Percentiles rank a stretch among this genome's conserved stretches.
Conservation (phyloP, 1,284 basidiomycete species). For the Fomitiporia mediterranea region DNA sequence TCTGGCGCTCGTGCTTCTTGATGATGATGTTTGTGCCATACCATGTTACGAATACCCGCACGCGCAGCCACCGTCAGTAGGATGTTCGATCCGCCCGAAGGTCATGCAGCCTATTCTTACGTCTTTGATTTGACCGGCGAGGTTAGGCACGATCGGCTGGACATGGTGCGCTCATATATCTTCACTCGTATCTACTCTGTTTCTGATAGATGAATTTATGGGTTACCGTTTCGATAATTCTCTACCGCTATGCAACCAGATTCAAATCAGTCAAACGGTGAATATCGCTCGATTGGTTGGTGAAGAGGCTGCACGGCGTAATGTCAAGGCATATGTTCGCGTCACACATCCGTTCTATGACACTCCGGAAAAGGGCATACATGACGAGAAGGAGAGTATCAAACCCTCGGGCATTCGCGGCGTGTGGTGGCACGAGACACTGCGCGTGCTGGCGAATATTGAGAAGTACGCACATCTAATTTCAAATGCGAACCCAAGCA, state of each 20-base stretch:
- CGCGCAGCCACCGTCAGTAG: conserved; percentile 55
- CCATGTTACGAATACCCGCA: background rate
- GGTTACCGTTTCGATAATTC: background rate
- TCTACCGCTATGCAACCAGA: conserved; percentile 34
- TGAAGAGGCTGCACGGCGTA: conserved; percentile 58
- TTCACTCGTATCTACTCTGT: background rate
- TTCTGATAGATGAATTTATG: background rate
- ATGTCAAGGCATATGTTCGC: conserved; percentile 74
- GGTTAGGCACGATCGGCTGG: conserved; percentile 70
- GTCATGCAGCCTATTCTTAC: conserved; percentile 60
- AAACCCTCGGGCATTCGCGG: conserved; percentile 73
- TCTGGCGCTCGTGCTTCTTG: background rate
- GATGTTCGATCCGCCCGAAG: conserved; percentile 65
- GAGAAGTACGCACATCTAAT: conserved; percentile 46
- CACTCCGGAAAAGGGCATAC: conserved; percentile 59
- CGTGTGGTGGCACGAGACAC: conserved; percentile 87
- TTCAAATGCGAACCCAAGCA: conserved; percentile 8
- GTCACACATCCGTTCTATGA: conserved; percentile 83
- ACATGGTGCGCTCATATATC: conserved; percentile 47
- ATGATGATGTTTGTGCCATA: background rate
- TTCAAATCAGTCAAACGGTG: conserved; percentile 77
- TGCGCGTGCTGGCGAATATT: conserved; percentile 73
- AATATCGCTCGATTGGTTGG: conserved; percentile 67
- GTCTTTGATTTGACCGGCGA: conserved; percentile 84
- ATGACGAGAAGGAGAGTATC: conserved; percentile 71